Conservation (phyloP, 345 rosid species). For the Eucalyptus rudis region DNA sequence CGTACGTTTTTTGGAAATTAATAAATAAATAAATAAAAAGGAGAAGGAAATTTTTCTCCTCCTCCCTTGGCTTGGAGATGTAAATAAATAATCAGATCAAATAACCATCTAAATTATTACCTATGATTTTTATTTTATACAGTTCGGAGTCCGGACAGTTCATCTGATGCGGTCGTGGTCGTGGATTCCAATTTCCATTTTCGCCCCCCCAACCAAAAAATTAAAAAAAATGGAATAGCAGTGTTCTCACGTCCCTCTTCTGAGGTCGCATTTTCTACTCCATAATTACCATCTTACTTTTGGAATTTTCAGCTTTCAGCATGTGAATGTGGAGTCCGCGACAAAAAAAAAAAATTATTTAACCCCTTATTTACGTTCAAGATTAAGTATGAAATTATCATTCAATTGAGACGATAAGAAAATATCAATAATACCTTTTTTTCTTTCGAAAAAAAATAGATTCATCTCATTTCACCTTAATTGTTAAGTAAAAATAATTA, state of each 20-base stretch:
- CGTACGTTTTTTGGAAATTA: neutral
- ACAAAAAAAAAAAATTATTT: neutral
- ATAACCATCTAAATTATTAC: neutral
- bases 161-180: neutral
- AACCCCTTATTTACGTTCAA: neutral
- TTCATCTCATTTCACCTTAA: neutral
- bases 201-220: neutral
- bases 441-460: fast-evolving
- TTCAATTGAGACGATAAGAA: neutral
- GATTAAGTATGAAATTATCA: neutral
- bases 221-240: neutral
- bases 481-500: neutral
- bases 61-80: neutral
- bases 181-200: neutral
- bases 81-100: neutral
- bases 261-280: neutral
- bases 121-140: neutral
- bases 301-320: neutral
- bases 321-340: neutral
- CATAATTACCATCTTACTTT: neutral
- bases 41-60: neutral
- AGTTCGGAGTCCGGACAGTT: neutral
- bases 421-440: neutral
- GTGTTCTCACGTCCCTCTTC: neutral
- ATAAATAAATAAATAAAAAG: neutral